Percentiles rank a stretch among this genome's conserved stretches.
Conservation (phyloP, 805 yeast species). For the Candida coleopterorum region DNA sequence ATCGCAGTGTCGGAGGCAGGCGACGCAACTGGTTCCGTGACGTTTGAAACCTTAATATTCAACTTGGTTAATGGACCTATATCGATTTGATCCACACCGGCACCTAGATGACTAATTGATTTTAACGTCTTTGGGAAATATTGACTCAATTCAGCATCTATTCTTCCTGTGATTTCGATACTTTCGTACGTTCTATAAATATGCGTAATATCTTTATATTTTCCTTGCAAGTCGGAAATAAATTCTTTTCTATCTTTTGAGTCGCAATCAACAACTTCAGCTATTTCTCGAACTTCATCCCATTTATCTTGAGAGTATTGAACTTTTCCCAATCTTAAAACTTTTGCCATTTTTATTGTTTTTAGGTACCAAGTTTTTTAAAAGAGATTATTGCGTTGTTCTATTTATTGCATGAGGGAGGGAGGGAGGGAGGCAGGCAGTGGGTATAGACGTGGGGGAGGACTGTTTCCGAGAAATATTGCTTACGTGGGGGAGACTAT, state of each 20-base stretch:
- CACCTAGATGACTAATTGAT: slow-evolving; percentile 60
- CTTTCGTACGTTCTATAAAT: slow-evolving; percentile 53
- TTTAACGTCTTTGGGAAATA: slow-evolving; percentile 52
- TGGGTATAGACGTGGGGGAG: too few species aligned
- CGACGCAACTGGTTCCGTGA: slow-evolving; percentile 60
- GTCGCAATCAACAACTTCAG: slow-evolving; percentile 33
- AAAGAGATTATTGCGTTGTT: too few species aligned
- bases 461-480: too few species aligned
- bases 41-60: slow-evolving; percentile 62
- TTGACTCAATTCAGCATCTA: slow-evolving; percentile 56
- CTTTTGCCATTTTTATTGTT: slow-evolving; percentile 39
- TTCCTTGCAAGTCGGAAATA: slow-evolving; percentile 37
- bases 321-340: slow-evolving; percentile 62
- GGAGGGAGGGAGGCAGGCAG: slow-evolving; percentile 1
- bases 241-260: slow-evolving; percentile 36
- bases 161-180: slow-evolving; percentile 51
- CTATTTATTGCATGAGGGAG: too few species aligned
- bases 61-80: slow-evolving; percentile 45
- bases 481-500: too few species aligned
- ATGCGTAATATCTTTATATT: slow-evolving; percentile 39
- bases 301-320: slow-evolving; percentile 62
- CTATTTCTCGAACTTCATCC: slow-evolving; percentile 46
- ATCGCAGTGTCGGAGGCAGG: slow-evolving; percentile 74
- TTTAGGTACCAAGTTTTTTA: too few species aligned
- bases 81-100: slow-evolving; percentile 74